Base-by-base conservation (phyloP, 768 basidiomycete species). In the Hortiboletus campestris region DNA sequence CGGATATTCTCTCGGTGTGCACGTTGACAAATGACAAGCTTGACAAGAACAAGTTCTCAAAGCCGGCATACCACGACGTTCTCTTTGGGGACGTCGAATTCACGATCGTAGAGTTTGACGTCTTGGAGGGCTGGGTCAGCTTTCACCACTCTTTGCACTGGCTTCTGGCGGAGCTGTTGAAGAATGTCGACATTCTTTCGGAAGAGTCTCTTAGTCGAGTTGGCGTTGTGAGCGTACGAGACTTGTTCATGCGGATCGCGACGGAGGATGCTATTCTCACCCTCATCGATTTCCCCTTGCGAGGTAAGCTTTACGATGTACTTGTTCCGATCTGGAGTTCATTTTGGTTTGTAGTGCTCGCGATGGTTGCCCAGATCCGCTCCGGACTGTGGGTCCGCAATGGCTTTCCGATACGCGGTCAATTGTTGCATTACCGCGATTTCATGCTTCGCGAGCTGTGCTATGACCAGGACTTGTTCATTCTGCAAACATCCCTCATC, bases 331-430 rank as follows among this genome's bases (percentile, higher is more conserved):
- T 34, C 11, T 11, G 36, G 41, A 53, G 50, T 43, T 57, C 20
- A 55, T 32, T 7, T 25, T 31, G 16, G 31, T n/a, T 52, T 11
- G 22, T 51, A 94, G 93, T 92, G 7, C 76, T 94, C 28, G 83
- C 87, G 2, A 93, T 95, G 86, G 86, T 96, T 43, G 94, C 95
- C 0, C 97, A 98, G 68, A 93, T 98, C 48, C 85, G 94, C 25
- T 89, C 92, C 0, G 94, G 94, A 0, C 79, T 98, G 5, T 99
- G 97, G 97, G 95, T 97, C 9, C 89, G 96, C 51, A 99, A 99
- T 63, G 97, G 97, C 4, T 91, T 94, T 65, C 89, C 89, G 16
- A 95, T 98, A 62, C 88, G 96, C 2, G 94, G 94, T 0, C 97
- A 98, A 69, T 78, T 94, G 5, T 81, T 95, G 49, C 96, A 98